A percentile compares a stretch with the other conserved stretches of the same genome.
Conservation (phyloP, 495 filamentous ascomycete genomes). For the Aspergillus indologenus region DNA sequence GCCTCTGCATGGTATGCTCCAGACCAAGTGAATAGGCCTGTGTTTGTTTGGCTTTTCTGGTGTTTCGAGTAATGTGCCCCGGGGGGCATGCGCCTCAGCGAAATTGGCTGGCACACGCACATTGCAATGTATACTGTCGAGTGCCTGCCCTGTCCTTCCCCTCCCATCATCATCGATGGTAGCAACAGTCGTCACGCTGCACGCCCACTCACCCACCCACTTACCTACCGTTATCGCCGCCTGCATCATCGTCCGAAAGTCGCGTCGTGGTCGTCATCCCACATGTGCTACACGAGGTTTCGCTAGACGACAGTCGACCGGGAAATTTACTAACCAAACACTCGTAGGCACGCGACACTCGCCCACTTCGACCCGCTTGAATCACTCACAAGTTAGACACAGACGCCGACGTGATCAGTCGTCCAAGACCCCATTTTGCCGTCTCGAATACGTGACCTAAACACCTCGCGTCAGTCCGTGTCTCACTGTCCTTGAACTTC, state of each 20-base stretch:
- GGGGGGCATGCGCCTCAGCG: not conserved
- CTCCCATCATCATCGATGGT: not conserved
- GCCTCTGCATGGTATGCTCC: constrained; percentile 1
- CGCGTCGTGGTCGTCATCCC: not conserved
- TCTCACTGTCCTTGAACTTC: not conserved
- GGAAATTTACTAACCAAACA: constrained; percentile 2
- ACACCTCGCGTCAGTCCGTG: not conserved
- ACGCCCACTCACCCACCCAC: not conserved
- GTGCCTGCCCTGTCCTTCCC: not conserved
- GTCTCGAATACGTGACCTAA: not conserved
- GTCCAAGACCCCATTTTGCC: not conserved
- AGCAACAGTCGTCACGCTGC: not conserved
- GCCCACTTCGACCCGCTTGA: not conserved
- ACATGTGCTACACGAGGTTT: not conserved
- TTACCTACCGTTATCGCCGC: not conserved
- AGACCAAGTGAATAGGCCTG: not conserved
- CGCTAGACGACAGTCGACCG: not conserved
- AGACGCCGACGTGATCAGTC: not conserved
- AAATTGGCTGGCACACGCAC: not conserved
- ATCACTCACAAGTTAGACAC: not conserved
- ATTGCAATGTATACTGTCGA: not conserved
- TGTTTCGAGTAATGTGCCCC: not conserved
- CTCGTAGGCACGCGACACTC: not conserved
- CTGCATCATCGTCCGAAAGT: not conserved
- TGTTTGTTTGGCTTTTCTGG: not conserved